Base-by-base conservation (phyloP, 2,329 filamentous ascomycete species). In the Blastomyces silverae region DNA sequence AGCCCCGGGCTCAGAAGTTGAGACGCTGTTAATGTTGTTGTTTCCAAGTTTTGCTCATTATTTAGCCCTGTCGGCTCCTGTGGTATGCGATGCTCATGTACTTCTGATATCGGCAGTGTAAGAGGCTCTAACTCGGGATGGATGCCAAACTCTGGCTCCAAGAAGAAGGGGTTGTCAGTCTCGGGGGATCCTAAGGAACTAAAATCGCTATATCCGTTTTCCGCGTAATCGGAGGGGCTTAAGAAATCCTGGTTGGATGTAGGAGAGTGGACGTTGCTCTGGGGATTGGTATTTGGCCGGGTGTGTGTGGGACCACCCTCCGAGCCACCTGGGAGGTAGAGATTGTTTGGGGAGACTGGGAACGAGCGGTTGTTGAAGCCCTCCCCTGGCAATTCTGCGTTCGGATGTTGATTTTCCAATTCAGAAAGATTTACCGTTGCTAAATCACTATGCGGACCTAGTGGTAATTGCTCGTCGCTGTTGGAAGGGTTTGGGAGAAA, bases 401-500 rank as follows among this genome's bases (percentile, higher is more conserved):
- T 61, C 20, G 28, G 25, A 10, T 22, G 25, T 3, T 48, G 22
- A 13, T 22, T 61, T 61, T 61, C 59, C 28, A 61, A 50, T 5
- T 50, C 59, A 34, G 63, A 50, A 44, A 58, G 34, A 56, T 64
- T 37, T 64, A 65, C 37, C 6, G 62, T 48, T 6, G 39, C 53
- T 42, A 46, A 20, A 74, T 76, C 39, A 75, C 78, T 71, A 15
- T 71, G 72, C 37, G 71, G 67, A n/a, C 73, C 71, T 53, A 71
- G 70, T 58, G 78, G 75, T 39, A 73, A 71, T 17, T 71, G 69
- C 68, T 79, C 76, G 46, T 80, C 77, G 2, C 71, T 74, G 64
- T 76, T 74, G 11, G 74, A 73, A 8, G 75, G 71, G 11, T 75
- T 71, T 17, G 76, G 75, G 8, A 79, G 73, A 67, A 78, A 79